A percentile compares a stretch with the other conserved stretches of the same genome.
These are phyloP conservation scores for Diaporthe citrichinensis DNA, from an alignment of 2,329 filamentous ascomycete species.

Conservation along the genomic window DNA sequence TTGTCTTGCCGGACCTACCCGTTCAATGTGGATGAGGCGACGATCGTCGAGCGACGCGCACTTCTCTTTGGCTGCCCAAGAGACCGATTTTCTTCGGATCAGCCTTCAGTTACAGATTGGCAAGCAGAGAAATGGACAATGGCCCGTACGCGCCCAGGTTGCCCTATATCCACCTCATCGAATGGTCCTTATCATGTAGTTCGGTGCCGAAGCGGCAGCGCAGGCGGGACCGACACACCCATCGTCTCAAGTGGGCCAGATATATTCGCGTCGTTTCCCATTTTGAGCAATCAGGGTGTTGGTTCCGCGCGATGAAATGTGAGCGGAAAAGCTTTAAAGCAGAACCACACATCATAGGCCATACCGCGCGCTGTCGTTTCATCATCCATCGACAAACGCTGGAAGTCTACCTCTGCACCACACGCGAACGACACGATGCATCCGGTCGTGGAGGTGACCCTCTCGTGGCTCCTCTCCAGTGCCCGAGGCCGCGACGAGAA, in stretches of 20 bases:
- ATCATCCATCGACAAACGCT: too few relatives aligned
- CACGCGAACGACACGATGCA: constrained; percentile 8
- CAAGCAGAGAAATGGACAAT: background rate
- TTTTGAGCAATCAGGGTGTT: background rate
- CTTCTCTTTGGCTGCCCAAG: background rate
- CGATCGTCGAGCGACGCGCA: background rate
- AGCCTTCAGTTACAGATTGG: background rate
- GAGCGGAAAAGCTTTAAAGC: background rate
- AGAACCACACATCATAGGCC: background rate
- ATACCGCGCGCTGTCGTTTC: background rate
- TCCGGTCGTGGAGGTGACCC: constrained; percentile 50
- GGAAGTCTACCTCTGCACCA: background rate
- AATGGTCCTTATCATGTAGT: background rate
- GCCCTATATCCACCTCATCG: too few relatives aligned
- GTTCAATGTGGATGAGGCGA: background rate
- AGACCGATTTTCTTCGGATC: too few relatives aligned
- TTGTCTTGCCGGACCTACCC: background rate
- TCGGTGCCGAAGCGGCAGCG: constrained; percentile 33
- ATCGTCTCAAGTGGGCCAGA: background rate
- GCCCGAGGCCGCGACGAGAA: constrained; percentile 55
- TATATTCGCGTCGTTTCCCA: constrained; percentile 1
- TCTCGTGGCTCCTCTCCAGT: constrained; percentile 57
- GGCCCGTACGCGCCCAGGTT: background rate
- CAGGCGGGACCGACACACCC: constrained; percentile 16
- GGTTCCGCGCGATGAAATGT: background rate